Evolutionary conservation across 805 yeast genomes (phyloP).

Genomic region (Metschnikowia shivogae): DNA sequence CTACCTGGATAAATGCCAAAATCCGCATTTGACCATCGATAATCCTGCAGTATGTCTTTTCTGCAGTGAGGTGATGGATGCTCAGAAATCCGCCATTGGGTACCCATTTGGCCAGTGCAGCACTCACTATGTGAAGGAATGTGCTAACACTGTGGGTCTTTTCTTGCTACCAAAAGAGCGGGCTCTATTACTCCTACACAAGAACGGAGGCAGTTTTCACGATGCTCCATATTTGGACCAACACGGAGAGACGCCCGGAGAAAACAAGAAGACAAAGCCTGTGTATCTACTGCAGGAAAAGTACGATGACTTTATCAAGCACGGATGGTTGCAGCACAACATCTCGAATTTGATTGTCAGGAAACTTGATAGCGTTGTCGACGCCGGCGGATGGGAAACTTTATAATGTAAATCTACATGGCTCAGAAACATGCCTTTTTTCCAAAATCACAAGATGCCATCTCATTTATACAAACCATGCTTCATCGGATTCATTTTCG

Average conservation of each 20-base stretch:
- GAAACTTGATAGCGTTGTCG: constrained; percentile 70
- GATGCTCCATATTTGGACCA: constrained; percentile 80
- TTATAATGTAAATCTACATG: constrained; percentile 33
- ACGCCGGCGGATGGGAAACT: constrained; percentile 96
- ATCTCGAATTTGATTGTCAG: constrained; percentile 74
- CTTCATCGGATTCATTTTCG: constrained; percentile 10
- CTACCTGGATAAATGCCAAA: constrained; percentile 40
- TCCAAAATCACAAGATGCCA: too few species aligned
- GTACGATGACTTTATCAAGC: constrained; percentile 62
- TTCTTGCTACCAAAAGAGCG: constrained; percentile 70
- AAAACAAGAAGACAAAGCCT: constrained; percentile 66
- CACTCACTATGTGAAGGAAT: constrained; percentile 59
- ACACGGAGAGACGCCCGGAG: constrained; percentile 83
- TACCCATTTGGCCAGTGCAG: constrained; percentile 73
- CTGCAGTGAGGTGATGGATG: constrained; percentile 66
- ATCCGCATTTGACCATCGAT: constrained; percentile 36
- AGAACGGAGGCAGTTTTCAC: constrained; percentile 77
- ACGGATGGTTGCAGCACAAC: constrained; percentile 76
- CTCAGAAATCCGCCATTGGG: constrained; percentile 60
- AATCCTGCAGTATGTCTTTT: constrained; percentile 87
- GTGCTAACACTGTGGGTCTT: constrained; percentile 64
- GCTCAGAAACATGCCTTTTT: background rate
- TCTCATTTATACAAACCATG: background rate
- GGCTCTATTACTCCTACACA: constrained; percentile 57
- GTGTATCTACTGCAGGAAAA: constrained; percentile 57